A percentile compares a stretch with the other conserved stretches of the same genome.
These are phyloP conservation scores for Mycena vulgaris DNA, from an alignment of 768 basidiomycete species.

Conservation along the genomic window DNA sequence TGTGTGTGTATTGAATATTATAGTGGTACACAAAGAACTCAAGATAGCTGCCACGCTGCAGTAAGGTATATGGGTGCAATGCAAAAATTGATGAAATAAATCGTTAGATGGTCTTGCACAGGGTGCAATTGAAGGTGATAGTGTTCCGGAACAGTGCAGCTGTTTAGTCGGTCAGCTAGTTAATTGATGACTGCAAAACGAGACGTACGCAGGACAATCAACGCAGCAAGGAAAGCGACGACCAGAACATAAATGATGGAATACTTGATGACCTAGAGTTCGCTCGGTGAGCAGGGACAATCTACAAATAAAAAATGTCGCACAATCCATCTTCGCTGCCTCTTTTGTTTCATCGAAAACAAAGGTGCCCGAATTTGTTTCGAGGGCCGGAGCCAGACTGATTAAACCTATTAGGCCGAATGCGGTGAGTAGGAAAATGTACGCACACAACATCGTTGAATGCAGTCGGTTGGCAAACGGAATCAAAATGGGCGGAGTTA, in stretches of 20 bases:
- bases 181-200: conserved; percentile 14
- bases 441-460: conserved; percentile 93
- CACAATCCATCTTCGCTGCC: conserved; percentile 93
- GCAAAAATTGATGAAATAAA: conserved; percentile 54
- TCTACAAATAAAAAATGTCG: conserved; percentile 42
- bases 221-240: conserved; percentile 82
- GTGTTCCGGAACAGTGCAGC: conserved; percentile 87
- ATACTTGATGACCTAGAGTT: conserved; percentile 81
- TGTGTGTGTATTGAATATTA: conserved; percentile 29
- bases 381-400: conserved; percentile 96
- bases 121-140: conserved; percentile 83
- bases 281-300: conserved; percentile 23
- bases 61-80: conserved; percentile 43
- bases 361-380: conserved; percentile 95
- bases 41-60: conserved; percentile 34
- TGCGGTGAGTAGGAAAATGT: conserved; percentile 5
- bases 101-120: conserved; percentile 90
- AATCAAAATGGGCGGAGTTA: conserved; percentile 88
- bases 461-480: conserved; percentile 92
- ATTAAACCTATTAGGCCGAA: conserved; percentile 7
- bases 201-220: conserved; percentile 90
- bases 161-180: conserved; percentile 49
- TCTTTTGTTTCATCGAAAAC: conserved; percentile 95
- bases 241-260: conserved; percentile 86
- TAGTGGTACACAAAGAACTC: conserved; percentile 35